Evolutionary conservation across 2,329 filamentous ascomycete species (phyloP).

Genomic region (Ciborinia camelliae): DNA sequence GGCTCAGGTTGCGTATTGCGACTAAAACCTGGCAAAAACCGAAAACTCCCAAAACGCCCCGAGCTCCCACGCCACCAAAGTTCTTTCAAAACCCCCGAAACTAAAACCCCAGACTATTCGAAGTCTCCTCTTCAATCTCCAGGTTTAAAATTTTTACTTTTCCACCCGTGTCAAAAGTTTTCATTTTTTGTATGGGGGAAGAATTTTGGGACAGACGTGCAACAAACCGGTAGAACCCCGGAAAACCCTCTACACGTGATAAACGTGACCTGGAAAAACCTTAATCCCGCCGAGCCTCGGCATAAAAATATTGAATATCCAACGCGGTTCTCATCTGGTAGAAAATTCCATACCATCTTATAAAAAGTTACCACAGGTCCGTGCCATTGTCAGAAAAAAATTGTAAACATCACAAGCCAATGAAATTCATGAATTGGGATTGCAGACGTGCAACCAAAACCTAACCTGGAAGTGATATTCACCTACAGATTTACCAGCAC

Average conservation of each 20-base stretch:
- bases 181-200: background rate
- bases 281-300: background rate
- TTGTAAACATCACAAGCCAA: background rate
- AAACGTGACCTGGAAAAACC: background rate
- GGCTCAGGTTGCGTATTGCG: background rate
- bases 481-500: background rate
- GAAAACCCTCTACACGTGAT: fast-evolving
- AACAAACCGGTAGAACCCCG: slow-evolving; percentile 2
- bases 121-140: background rate
- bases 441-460: background rate
- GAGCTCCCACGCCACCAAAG: background rate
- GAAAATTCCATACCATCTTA: background rate
- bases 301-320: background rate
- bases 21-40: background rate
- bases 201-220: background rate
- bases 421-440: background rate
- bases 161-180: background rate
- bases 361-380: no score
- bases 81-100: background rate
- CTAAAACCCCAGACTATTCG: background rate
- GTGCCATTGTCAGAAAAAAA: background rate
- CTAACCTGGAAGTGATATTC: background rate
- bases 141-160: background rate
- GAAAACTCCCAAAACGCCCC: background rate
- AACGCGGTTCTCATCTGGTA: background rate